A percentile compares a stretch with the other conserved stretches of the same genome.
phyloP scores from a whole-genome alignment of 768 basidiomycete species.

The Naganishia friedmannii region DNA sequence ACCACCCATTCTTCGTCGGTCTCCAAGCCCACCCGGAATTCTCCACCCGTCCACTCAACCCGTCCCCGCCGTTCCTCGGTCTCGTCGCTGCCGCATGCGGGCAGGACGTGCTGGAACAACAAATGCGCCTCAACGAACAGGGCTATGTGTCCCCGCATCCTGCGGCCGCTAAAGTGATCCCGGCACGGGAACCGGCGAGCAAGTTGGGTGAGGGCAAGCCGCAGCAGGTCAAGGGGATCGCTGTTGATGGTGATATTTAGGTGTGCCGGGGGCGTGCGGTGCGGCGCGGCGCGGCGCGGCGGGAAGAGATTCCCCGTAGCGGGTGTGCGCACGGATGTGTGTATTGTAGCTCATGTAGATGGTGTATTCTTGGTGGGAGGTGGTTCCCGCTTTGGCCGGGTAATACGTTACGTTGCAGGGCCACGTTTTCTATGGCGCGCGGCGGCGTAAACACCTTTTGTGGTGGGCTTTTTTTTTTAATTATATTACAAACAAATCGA shows the following conservation, averaged over 20 bases:
- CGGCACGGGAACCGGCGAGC: slow-evolving; percentile 45
- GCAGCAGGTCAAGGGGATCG: slow-evolving; percentile 35
- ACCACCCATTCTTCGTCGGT: slow-evolving; percentile 89
- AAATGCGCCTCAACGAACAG: slow-evolving; percentile 64
- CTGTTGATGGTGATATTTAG: slow-evolving; percentile 26
- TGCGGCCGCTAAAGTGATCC: slow-evolving; percentile 46
- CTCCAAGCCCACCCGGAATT: slow-evolving; percentile 98
- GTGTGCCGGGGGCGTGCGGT: too few relatives aligned
- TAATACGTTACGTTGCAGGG: too few relatives aligned
- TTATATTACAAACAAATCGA: slow-evolving; percentile 10
- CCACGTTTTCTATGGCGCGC: too few relatives aligned
- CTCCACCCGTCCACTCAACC: slow-evolving; percentile 95
- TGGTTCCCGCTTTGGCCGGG: neutral
- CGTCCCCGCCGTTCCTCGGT: slow-evolving; percentile 94
- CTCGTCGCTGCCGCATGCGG: slow-evolving; percentile 79
- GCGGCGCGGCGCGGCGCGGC: too few relatives aligned
- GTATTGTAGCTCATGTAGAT: too few relatives aligned
- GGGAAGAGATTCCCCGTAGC: too few relatives aligned
- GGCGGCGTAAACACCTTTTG: too few relatives aligned
- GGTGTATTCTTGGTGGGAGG: neutral
- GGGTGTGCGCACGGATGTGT: too few relatives aligned
- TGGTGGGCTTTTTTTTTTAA: neutral
- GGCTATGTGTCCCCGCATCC: slow-evolving; percentile 51
- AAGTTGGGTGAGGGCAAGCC: slow-evolving; percentile 40
- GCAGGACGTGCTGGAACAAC: slow-evolving; percentile 63